These are phyloP conservation scores for Leptodontidium sp. DNA, from an alignment of 2,329 filamentous ascomycete species.

Conservation along the genomic window DNA sequence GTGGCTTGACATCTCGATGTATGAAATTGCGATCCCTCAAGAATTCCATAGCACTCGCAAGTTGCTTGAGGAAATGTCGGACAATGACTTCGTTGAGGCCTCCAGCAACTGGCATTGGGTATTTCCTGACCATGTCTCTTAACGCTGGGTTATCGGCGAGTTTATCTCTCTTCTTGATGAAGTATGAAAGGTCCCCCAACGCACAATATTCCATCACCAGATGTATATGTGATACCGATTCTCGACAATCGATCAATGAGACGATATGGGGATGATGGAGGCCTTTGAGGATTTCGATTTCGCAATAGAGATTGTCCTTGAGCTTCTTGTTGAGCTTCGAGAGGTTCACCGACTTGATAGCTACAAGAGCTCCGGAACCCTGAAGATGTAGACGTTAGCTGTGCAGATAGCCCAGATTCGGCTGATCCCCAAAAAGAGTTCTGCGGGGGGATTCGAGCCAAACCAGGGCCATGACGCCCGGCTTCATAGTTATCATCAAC, in stretches of 20 bases:
- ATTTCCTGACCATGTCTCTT: slow-evolving; percentile 90
- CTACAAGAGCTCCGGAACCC: slow-evolving; percentile 83
- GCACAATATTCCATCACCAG: slow-evolving; percentile 99
- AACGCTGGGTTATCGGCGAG: slow-evolving; percentile 82
- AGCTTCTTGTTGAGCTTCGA: slow-evolving; percentile 93
- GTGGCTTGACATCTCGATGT: slow-evolving; percentile 96
- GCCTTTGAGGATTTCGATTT: slow-evolving; percentile 94
- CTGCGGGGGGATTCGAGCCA: slow-evolving; percentile 6
- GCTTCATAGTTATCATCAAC: slow-evolving; percentile 5
- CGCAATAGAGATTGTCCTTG: slow-evolving; percentile 92
- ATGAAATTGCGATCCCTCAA: slow-evolving; percentile 86
- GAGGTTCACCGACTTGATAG: slow-evolving; percentile 96
- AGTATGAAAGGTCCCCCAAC: slow-evolving; percentile 90
- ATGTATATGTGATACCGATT: slow-evolving; percentile 88
- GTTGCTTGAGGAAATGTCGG: slow-evolving; percentile 94
- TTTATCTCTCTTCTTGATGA: slow-evolving; percentile 93
- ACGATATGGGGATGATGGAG: slow-evolving; percentile 97
- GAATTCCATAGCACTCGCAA: slow-evolving; percentile 90
- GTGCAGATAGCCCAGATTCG: slow-evolving; percentile 3
- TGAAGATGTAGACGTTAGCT: slow-evolving; percentile 50
- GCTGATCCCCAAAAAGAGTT: slow-evolving; percentile 32
- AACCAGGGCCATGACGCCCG: neutral
- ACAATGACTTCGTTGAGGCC: slow-evolving; percentile 97
- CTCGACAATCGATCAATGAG: slow-evolving; percentile 91
- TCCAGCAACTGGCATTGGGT: slow-evolving; percentile 82